Conservation (phyloP, 139 green algal species). For the Chlamydomonas eustigma region DNA sequence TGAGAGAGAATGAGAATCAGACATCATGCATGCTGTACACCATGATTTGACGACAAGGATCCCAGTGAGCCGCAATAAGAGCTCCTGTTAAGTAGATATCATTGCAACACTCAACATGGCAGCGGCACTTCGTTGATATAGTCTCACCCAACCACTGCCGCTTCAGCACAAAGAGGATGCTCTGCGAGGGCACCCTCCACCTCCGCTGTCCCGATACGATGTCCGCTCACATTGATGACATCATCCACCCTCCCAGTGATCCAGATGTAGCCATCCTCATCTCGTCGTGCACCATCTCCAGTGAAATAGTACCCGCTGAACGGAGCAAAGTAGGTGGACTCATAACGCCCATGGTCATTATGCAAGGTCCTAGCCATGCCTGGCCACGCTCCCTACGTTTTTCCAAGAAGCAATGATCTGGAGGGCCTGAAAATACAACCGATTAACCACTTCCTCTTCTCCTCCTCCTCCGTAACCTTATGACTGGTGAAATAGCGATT, state of each 20-base stretch:
- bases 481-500: too few species aligned
- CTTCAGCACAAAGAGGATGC: constrained; percentile 76
- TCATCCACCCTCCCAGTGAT: too few species aligned
- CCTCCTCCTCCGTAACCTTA: too few species aligned
- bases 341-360: constrained; percentile 89
- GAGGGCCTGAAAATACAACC: too few species aligned
- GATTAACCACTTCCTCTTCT: too few species aligned
- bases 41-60: too few species aligned
- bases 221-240: constrained; percentile 86
- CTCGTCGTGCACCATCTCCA: constrained; percentile 45
- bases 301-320: constrained; percentile 95
- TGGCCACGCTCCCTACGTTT: constrained; percentile 81
- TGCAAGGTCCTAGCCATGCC: constrained; percentile 78
- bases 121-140: too few species aligned
- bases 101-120: too few species aligned
- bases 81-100: too few species aligned
- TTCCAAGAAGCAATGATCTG: too few species aligned
- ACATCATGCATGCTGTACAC: too few species aligned
- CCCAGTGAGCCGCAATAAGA: too few species aligned
- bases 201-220: constrained; percentile 92
- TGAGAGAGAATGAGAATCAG: not conserved
- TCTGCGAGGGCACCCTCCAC: constrained; percentile 85
- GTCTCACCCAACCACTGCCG: constrained; percentile 15
- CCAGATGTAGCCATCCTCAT: constrained; percentile 58
- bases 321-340: constrained; percentile 91